A percentile compares a stretch with the other conserved stretches of the same genome.
phyloP scores from a whole-genome alignment of 768 basidiomycete genomes.

The Suillus discolor region DNA sequence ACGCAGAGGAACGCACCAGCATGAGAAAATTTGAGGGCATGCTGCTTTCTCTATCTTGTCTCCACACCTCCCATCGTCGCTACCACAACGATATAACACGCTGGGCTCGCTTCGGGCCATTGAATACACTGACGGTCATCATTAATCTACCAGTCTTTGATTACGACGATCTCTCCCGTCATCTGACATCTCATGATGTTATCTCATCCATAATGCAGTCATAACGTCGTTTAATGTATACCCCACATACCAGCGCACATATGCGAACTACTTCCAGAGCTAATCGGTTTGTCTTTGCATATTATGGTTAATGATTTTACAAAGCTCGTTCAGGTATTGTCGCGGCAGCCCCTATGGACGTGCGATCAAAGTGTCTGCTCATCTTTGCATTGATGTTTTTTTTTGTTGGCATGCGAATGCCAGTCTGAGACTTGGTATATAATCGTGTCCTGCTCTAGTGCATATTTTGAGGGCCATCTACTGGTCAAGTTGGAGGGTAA shows the following conservation, averaged over 20 bases:
- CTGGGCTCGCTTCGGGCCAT: background rate
- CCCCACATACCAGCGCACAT: background rate
- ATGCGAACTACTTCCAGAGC: background rate
- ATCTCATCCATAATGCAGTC: background rate
- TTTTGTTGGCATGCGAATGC: background rate
- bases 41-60: background rate
- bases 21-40: background rate
- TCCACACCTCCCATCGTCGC: background rate
- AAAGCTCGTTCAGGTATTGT: background rate
- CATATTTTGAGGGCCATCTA: slow-evolving; percentile 80
- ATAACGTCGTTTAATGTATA: background rate
- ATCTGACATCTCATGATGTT: background rate
- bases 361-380: background rate
- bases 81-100: background rate
- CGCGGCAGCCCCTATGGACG: background rate
- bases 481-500: slow-evolving; percentile 80
- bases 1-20: background rate
- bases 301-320: background rate
- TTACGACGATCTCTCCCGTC: background rate
- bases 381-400: background rate
- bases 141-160: background rate
- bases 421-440: background rate
- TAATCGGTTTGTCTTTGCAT: background rate
- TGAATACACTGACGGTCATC: background rate
- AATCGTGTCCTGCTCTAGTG: slow-evolving; percentile 67